Base-by-base conservation (phyloP, 164 flowering plant genomes). In the Annona squamosa region DNA sequence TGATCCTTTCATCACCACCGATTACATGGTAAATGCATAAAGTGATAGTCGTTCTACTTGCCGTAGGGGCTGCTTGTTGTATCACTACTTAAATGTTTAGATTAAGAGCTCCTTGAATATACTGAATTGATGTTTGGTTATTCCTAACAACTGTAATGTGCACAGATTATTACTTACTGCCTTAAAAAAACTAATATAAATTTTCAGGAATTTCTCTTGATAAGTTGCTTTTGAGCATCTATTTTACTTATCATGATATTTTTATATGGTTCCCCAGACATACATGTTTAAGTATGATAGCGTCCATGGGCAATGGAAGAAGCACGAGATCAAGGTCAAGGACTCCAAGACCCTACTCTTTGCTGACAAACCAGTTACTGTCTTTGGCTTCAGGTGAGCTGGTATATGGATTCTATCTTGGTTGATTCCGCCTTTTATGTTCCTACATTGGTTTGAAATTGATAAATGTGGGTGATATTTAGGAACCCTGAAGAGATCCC, bases 211-310 rank as follows among this genome's bases (percentile, higher is more conserved):
- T 26, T 26, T 26, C 37, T 26, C 37, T 26, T 26, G 37, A 26
- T 26, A 26, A 26, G 37, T 26, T 26, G 37, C 37, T 26, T 26
- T n/a, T 63, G 65, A 17, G 19, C 3, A 63, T 19, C 41, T n/a
- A 2, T 19, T 4, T 2, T n/a, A 63, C 5, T 19, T 63, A 1
- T n/a, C 17, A 3, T 16, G 4, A 1, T 6, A 42, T 65, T 65
- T 65, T 0, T 52, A 7, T 37, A 4, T 42, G 57, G 46, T 46
- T 74, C 59, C 71, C 82, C 78, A 93, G 98, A 87, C 88, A 56
- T 91, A 91, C 76, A 93, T 93, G 98, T 93, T 93, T 76, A 91
- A 91, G 83, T 93, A 93, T 71, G 98, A 93, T 75, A 85, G 79
- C 78, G 93, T 88, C 68, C 94, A 93, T 52, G 98, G 98, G 18